Evolutionary conservation across 768 basidiomycete species (phyloP).

Genomic region (Rhizopogon salebrosus): DNA sequence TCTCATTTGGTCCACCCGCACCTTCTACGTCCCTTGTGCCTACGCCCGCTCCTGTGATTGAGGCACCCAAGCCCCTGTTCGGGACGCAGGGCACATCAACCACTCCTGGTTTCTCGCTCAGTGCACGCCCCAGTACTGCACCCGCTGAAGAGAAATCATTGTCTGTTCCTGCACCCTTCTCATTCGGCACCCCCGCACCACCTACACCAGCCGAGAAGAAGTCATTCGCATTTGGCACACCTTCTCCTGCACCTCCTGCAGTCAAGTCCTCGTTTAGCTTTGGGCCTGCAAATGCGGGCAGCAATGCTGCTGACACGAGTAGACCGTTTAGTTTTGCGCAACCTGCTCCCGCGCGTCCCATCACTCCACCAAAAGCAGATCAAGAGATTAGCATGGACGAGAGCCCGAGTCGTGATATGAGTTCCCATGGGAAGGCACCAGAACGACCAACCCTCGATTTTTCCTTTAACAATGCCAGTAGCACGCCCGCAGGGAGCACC

Average conservation of each 20-base stretch:
- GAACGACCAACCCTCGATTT: conserved; percentile 42
- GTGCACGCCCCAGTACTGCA: conserved; percentile 20
- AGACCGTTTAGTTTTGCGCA: conserved; percentile 55
- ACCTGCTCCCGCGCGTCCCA: conserved; percentile 39
- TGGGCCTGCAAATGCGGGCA: conserved; percentile 31
- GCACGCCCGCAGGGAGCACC: conserved; percentile 24
- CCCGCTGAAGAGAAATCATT: conserved; percentile 19
- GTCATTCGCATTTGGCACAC: conserved; percentile 39
- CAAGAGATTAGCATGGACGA: conserved; percentile 79
- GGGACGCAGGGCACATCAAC: conserved; percentile 21
- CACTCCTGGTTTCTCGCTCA: conserved; percentile 39
- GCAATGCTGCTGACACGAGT: conserved; percentile 36
- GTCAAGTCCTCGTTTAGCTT: conserved; percentile 39
- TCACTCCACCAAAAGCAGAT: conserved; percentile 62
- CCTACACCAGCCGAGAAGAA: conserved; percentile 32
- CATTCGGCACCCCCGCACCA: conserved; percentile 26
- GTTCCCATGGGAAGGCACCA: conserved; percentile 37
- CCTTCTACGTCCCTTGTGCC: conserved; percentile 6
- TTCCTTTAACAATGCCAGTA: conserved; percentile 37
- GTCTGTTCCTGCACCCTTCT: conserved; percentile 20
- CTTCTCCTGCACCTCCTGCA: conserved; percentile 28
- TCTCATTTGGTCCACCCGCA: conserved; percentile 27
- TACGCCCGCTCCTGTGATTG: conserved; percentile 13
- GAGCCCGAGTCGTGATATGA: conserved; percentile 65
- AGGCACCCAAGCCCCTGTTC: conserved; percentile 41